Evolutionary conservation across 2,329 filamentous ascomycete species (phyloP), one percentile per base, ranked within the genome.

Genomic region (Aspergillus floridensis): DNA sequence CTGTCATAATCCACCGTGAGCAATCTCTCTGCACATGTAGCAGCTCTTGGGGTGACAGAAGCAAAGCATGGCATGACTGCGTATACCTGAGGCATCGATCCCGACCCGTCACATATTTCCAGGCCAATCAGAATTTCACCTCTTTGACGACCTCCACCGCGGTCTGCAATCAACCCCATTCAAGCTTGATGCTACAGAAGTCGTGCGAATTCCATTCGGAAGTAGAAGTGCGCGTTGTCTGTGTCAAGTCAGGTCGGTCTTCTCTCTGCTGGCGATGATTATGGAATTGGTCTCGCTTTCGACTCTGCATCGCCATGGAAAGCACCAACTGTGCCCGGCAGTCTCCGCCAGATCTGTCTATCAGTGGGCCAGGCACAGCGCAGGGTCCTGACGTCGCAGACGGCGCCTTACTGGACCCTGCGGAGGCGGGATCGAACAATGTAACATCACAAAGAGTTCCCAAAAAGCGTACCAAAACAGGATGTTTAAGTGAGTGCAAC

Each of bases 391-490:
- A 63, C 19, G 7, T 24, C 32, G 24, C 49, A 53, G 38, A 31
- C 7, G 53, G 16, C 32, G 48, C 44, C 19, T 44, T 58, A 47
- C 38, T 26, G 52, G 59, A 22, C n/a, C 38, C 50, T 29, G 58
- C 29, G 7, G 65, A 67, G 53, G 57, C 61, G 32, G 64, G 52
- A 21, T 44, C 57, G 11, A 68, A 65, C 49, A 66, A 66, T 55
- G 56, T 65, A 16, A 58, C 63, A 44, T 47, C 63, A 21, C 67
- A 68, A 49, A 73, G 68, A 60, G 60, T 54, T 22, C 74, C 80
- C 22, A 84, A 85, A 67, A 91, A 88, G 74, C 83, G 93, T 68
- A 96, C 93, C 54, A 97, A 97, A 79, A 96, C 93, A 2, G 93
- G 93, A 14, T 97, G 93, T 73, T 78, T 96, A 61, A 97, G 89